Evolutionary conservation across 1,284 basidiomycete genomes (phyloP), one percentile per base, ranked within the genome.

Genomic region (Ganoderma multipileum): DNA sequence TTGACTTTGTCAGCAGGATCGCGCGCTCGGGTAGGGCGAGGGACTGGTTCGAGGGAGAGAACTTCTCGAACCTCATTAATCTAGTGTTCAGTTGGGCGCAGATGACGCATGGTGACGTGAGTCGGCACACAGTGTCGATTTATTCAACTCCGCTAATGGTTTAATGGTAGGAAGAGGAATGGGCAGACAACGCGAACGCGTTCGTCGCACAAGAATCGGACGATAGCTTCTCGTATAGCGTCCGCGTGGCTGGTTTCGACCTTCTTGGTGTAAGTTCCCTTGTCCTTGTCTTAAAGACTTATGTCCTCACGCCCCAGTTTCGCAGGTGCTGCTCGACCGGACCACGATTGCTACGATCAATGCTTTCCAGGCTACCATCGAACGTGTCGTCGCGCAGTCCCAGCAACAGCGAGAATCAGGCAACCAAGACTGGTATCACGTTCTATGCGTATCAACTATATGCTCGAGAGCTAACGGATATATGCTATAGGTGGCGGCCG

Each of bases 131-230:
- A 20, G 16, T 47, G 42, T 39, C 42, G n/a, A 30, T 12, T 16
- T 23, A n/a, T 63, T 36, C 66, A 64, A 23, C 26, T 2, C 20
- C 12, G 8, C 33, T 18, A 12, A 11, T 2, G 1, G 16, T 8
- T 12, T 67, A 3, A 0, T 12, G 16, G 9, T 71, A 97, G 93
- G 96, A 97, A 78, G 95, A 97, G 62, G 92, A 90, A 50, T 99
- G 97, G 97, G 88, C 89, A 4, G 89, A 84, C 65, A 94, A 98
- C 76, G 90, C 95, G 1, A 97, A 98, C 73, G 90, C 93, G 2
- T 99, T 99, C 77, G 91, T 99, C 30, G 92, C 93, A 28, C 95
- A 98, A 75, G 97, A 98, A 76, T 95, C 98, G 71, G 97, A 98
- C 74, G 96, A 98, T 72, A 91, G 91, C 1, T 87, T 94, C 63